phyloP scores from a whole-genome alignment of 495 filamentous ascomycete genomes.

The Daldinia concentrica region DNA sequence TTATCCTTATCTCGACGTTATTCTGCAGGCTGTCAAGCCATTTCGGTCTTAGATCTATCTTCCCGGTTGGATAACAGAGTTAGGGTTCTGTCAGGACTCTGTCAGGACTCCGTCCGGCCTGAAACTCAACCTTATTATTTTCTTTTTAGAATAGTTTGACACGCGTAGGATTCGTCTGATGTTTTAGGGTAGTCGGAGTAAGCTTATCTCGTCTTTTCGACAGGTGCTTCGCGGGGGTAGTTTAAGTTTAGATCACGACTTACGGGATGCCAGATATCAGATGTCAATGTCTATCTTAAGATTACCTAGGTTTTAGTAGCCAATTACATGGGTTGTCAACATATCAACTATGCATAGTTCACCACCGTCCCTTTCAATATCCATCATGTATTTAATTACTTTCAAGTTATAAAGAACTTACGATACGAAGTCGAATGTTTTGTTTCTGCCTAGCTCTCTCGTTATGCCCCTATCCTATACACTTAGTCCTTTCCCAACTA shows the following conservation, averaged over 20 bases:
- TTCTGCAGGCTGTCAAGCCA: background rate
- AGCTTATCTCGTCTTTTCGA: constrained; percentile 11
- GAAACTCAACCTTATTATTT: constrained; percentile 18
- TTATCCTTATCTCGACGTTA: background rate
- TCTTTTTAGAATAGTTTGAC: background rate
- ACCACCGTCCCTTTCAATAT: background rate
- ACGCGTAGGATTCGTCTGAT: constrained; percentile 3
- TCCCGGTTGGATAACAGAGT: constrained; percentile 10
- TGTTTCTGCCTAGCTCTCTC: too few species aligned
- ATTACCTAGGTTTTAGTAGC: constrained; percentile 27
- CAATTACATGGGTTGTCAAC: background rate
- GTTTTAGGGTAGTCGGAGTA: constrained; percentile 7
- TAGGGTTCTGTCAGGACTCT: constrained; percentile 20
- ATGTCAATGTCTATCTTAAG: constrained; percentile 2
- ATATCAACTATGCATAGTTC: constrained; percentile 1
- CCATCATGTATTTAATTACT: background rate
- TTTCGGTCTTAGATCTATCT: constrained; percentile 12
- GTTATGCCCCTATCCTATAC: too few species aligned
- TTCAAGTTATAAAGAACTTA: too few species aligned
- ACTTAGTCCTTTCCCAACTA: too few species aligned
- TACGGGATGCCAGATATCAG: constrained; percentile 14
- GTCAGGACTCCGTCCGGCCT: constrained; percentile 22
- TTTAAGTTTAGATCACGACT: constrained; percentile 22
- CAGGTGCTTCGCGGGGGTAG: background rate
- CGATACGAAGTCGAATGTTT: too few species aligned